Evolutionary conservation across 192 early-diverging fungal genomes (phyloP).

Genomic region (Umbelopsis isabellina): DNA sequence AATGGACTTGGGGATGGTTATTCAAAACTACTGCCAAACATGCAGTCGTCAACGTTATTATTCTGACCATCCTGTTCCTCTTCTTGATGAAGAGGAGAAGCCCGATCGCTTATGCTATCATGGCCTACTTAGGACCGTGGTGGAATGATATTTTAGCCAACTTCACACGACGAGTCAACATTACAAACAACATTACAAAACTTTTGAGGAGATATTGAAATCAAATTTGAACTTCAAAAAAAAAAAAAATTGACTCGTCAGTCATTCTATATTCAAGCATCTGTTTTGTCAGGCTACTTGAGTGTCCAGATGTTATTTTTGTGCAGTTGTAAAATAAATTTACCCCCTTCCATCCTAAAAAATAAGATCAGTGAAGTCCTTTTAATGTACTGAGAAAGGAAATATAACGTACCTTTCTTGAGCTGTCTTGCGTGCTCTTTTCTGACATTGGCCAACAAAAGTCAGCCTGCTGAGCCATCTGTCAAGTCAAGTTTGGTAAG

Average conservation of each 20-base stretch:
- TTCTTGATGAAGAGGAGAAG: constrained; percentile 26
- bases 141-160: constrained; percentile 15
- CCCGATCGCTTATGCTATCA: constrained; percentile 34
- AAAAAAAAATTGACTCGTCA: not conserved
- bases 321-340: too few species aligned
- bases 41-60: constrained; percentile 26
- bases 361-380: too few species aligned
- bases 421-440: too few species aligned
- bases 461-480: too few species aligned
- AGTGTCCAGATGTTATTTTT: not conserved
- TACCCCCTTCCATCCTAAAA: too few species aligned
- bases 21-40: constrained; percentile 34
- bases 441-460: too few species aligned
- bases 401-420: too few species aligned
- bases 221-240: not conserved
- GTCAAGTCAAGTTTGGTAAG: too few species aligned
- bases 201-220: not conserved
- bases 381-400: too few species aligned
- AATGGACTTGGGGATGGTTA: constrained; percentile 29
- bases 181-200: not conserved
- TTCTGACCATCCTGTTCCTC: constrained; percentile 29
- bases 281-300: not conserved
- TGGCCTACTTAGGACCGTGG: constrained; percentile 25
- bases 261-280: too few species aligned
- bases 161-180: constrained; percentile 8